A percentile compares a stretch with the other conserved stretches of the same genome.
Evolutionary conservation across 2,329 filamentous ascomycete genomes (phyloP).

Genomic region (Alternaria longipes): DNA sequence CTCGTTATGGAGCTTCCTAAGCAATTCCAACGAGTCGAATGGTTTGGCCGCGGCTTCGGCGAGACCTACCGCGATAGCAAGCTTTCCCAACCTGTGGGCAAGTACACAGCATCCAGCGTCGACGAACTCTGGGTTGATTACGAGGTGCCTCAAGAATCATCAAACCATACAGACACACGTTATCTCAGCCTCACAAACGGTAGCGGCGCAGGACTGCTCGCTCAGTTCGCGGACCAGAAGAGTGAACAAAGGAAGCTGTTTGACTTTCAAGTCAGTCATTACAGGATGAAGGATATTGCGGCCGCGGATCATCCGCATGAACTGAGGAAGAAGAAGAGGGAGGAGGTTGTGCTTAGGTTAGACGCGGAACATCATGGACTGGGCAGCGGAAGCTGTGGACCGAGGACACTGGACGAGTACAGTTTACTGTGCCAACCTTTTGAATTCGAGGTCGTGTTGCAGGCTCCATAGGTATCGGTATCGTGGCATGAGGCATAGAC

Average conservation of each 20-base stretch:
- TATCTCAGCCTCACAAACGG: constrained; percentile 58
- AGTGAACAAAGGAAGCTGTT: constrained; percentile 30
- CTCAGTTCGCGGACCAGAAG: constrained; percentile 41
- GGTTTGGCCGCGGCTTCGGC: constrained; percentile 71
- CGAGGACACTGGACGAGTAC: constrained; percentile 57
- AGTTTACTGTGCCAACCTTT: constrained; percentile 49
- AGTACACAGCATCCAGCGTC: constrained; percentile 56
- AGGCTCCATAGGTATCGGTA: constrained; percentile 4
- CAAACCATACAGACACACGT: constrained; percentile 68
- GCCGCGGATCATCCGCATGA: constrained; percentile 71
- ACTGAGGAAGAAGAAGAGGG: constrained; percentile 62
- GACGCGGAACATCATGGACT: constrained; percentile 71
- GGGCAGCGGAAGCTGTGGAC: constrained; percentile 70
- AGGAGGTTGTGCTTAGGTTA: constrained; percentile 66
- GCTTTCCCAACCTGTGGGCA: constrained; percentile 62
- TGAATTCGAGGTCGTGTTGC: constrained; percentile 48
- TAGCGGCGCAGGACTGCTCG: constrained; percentile 26
- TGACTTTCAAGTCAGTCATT: constrained; percentile 65
- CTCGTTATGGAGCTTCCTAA: constrained; percentile 64
- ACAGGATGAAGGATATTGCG: constrained; percentile 63
- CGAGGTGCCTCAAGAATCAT: constrained; percentile 74
- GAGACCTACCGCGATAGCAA: constrained; percentile 75
- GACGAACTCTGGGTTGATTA: constrained; percentile 66
- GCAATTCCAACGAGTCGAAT: constrained; percentile 60
- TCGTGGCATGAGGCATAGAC: not conserved